Percentiles rank a stretch among this genome's conserved stretches.
These are phyloP conservation scores for Singerocomus rubriflavus DNA, from an alignment of 1,284 basidiomycete genomes.

Conservation along the genomic window DNA sequence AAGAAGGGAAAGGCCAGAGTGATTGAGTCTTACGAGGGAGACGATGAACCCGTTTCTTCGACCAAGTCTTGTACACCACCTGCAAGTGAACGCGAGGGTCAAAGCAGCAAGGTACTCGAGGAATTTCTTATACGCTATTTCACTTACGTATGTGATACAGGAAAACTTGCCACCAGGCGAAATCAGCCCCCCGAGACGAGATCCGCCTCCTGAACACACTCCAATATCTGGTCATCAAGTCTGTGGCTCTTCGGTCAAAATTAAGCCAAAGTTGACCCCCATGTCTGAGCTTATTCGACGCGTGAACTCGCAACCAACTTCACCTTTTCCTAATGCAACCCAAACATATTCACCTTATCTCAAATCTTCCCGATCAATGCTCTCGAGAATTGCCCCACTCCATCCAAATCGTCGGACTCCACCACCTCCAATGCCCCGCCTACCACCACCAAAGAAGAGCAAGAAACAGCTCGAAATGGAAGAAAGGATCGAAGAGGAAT, in stretches of 20 bases:
- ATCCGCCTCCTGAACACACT: conserved; percentile 2
- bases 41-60: conserved; percentile 11
- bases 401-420: conserved; percentile 69
- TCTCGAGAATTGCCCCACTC: conserved; percentile 68
- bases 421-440: conserved; percentile 62
- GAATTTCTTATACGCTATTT: not conserved
- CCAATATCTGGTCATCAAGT: conserved; percentile 1
- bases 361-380: conserved; percentile 58
- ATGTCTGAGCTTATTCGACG: conserved; percentile 74
- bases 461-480: conserved; percentile 74
- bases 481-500: conserved; percentile 75
- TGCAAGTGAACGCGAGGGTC: conserved; percentile 2
- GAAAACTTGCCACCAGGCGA: conserved; percentile 12
- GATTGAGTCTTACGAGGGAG: conserved; percentile 23
- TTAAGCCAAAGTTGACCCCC: conserved; percentile 49
- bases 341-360: conserved; percentile 58
- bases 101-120: conserved; percentile 17
- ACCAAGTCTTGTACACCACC: not conserved
- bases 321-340: conserved; percentile 49
- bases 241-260: conserved; percentile 17
- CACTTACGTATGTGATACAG: conserved; percentile 11
- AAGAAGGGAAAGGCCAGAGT: conserved; percentile 18
- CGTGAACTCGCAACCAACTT: conserved; percentile 61
- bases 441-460: conserved; percentile 63
- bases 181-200: not conserved